Conservation (phyloP, 164 flowering plant genomes). For the Dillenia suffruticosa region DNA sequence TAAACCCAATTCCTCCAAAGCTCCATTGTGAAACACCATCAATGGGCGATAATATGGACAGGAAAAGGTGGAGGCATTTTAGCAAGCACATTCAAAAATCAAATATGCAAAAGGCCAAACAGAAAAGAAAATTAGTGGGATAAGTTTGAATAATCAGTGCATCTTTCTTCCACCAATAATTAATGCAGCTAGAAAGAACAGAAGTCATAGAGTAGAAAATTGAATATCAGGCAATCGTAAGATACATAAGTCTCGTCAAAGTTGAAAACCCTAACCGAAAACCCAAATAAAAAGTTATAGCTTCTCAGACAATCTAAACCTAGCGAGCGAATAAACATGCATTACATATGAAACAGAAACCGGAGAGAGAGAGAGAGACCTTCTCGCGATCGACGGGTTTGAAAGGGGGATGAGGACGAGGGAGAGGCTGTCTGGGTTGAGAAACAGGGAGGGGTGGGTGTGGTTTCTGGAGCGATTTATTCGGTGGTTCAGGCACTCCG, state of each 20-base stretch:
- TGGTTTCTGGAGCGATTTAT: conserved; percentile 25
- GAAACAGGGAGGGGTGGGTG: conserved; percentile 16
- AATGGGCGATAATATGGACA: too few relatives aligned
- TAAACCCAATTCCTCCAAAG: too few relatives aligned
- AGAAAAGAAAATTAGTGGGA: too few relatives aligned
- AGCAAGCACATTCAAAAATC: too few relatives aligned
- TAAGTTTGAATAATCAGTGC: too few relatives aligned
- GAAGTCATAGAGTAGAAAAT: not conserved
- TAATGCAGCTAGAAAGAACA: too few relatives aligned
- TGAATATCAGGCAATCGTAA: not conserved
- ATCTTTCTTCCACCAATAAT: too few relatives aligned
- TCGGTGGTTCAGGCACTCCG: conserved; percentile 35
- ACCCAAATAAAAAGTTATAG: not conserved
- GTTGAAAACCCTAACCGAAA: not conserved
- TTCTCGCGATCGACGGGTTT: conserved; percentile 60
- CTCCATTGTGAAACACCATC: too few relatives aligned
- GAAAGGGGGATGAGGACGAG: conserved; percentile 40
- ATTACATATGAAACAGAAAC: not conserved
- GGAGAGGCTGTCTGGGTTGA: conserved; percentile 32
- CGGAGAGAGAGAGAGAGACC: conserved; percentile 14
- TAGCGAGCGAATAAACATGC: not conserved
- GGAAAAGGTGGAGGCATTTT: too few relatives aligned
- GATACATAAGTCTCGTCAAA: not conserved
- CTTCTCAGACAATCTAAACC: not conserved
- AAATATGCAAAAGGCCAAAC: too few relatives aligned